Percentiles rank a stretch among this genome's conserved stretches.
These are phyloP conservation scores for Claviceps paspali DNA, from an alignment of 2,329 filamentous ascomycete species.

Conservation along the genomic window DNA sequence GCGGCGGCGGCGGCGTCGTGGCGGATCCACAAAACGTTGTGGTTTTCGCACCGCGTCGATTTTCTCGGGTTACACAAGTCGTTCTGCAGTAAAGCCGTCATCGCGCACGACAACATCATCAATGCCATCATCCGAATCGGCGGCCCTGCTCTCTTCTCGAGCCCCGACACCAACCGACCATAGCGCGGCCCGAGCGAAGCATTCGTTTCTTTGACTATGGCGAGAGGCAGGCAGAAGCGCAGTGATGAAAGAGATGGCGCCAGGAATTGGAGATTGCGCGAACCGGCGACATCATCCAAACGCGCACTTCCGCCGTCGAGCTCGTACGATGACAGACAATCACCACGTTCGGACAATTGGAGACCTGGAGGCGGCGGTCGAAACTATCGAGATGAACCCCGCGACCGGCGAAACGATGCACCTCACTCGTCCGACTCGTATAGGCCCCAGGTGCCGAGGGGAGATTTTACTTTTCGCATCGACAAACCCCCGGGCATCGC, in stretches of 20 bases:
- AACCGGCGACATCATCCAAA: conserved; percentile 3
- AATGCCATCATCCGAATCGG: not conserved
- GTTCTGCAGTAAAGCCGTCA: too few relatives aligned
- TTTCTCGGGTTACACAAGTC: too few relatives aligned
- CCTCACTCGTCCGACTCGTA: conserved; percentile 14
- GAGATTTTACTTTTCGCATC: conserved; percentile 42
- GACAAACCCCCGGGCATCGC: conserved; percentile 35
- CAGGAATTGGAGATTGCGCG: conserved; percentile 4
- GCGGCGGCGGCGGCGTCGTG: too few relatives aligned
- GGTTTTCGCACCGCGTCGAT: not conserved
- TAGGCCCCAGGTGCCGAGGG: conserved; percentile 19
- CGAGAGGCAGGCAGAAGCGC: conserved; percentile 4
- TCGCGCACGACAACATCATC: not conserved
- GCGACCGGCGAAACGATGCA: conserved; percentile 11
- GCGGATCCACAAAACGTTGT: not conserved
- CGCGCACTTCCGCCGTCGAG: conserved; percentile 4
- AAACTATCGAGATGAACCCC: conserved; percentile 10
- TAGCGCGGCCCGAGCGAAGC: not conserved
- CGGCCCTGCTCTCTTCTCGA: not conserved
- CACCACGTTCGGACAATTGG: conserved; percentile 15
- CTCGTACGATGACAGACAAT: conserved; percentile 8
- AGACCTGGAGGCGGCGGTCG: conserved; percentile 13
- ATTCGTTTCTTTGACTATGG: conserved; percentile 1
- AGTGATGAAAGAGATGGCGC: conserved; percentile 6
- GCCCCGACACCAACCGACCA: not conserved